Percentiles rank a stretch among this genome's conserved stretches.
Evolutionary conservation across 2,329 filamentous ascomycete genomes (phyloP).

Genomic region (Phaeosphaeriaceae sp.): DNA sequence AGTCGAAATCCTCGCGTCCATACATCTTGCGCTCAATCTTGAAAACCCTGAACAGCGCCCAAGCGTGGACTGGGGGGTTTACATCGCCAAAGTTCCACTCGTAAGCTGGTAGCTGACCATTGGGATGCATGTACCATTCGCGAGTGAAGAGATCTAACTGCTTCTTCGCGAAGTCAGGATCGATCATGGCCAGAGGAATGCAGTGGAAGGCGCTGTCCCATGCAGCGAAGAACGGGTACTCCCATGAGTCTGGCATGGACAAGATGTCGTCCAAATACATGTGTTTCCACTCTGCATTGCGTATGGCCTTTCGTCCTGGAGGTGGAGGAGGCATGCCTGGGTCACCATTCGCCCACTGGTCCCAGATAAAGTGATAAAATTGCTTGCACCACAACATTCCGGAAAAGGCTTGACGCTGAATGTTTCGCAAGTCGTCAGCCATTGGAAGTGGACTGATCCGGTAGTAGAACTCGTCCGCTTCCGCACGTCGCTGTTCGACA

Average conservation of each 20-base stretch:
- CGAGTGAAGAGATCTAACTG: slow-evolving; percentile 94
- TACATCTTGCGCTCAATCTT: slow-evolving; percentile 99
- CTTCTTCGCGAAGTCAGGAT: slow-evolving; percentile 97
- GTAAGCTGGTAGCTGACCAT: slow-evolving; percentile 89
- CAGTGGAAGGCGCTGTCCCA: slow-evolving; percentile 99
- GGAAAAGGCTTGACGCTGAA: slow-evolving; percentile 91
- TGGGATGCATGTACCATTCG: slow-evolving; percentile 99
- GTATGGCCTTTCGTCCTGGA: slow-evolving; percentile 75
- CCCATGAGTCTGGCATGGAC: slow-evolving; percentile 98
- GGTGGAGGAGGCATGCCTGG: slow-evolving; percentile 88
- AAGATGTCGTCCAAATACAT: slow-evolving; percentile 93
- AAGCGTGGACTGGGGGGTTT: slow-evolving; percentile 95
- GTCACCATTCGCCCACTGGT: slow-evolving; percentile 96
- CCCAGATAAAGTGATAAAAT: slow-evolving; percentile 95
- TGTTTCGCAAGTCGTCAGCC: slow-evolving; percentile 90
- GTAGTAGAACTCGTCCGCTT: slow-evolving; percentile 96
- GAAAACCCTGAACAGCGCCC: slow-evolving; percentile 94
- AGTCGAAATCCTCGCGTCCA: slow-evolving; percentile 91
- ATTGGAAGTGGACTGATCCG: slow-evolving; percentile 91
- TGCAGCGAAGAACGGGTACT: slow-evolving; percentile 96
- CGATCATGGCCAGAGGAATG: slow-evolving; percentile 94
- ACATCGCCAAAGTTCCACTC: slow-evolving; percentile 99
- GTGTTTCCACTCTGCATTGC: slow-evolving; percentile 92
- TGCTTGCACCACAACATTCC: slow-evolving; percentile 99
- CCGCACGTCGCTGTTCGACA: slow-evolving; percentile 82